Conservation (phyloP, 2,329 filamentous ascomycete genomes). For the Sordariomycetes sp. region DNA sequence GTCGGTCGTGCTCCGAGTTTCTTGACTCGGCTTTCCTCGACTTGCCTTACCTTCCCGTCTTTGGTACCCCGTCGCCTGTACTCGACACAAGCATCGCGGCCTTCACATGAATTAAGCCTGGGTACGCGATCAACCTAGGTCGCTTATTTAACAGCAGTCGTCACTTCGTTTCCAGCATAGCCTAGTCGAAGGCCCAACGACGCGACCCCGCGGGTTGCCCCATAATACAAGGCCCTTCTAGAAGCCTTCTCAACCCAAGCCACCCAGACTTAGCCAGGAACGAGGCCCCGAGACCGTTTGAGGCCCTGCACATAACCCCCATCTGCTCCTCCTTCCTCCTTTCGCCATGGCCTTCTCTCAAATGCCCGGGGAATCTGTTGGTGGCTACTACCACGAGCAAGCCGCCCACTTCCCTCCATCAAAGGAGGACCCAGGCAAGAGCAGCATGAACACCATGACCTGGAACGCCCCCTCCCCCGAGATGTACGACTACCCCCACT, state of each 20-base stretch:
- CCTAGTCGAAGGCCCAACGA: neutral
- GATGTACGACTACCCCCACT: neutral
- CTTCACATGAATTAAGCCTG: neutral
- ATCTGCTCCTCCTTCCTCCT: neutral
- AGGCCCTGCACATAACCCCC: neutral
- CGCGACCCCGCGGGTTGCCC: neutral
- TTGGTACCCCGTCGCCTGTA: no score
- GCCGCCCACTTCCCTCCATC: neutral
- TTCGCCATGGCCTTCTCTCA: neutral
- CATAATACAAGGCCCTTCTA: neutral
- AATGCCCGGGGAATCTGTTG: neutral
- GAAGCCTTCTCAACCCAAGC: neutral
- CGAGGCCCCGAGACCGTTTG: neutral
- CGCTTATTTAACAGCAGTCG: neutral
- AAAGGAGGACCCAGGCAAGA: neutral
- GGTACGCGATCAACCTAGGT: neutral
- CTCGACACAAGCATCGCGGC: neutral
- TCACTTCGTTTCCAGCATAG: neutral
- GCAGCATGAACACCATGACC: neutral
- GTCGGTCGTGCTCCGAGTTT: neutral
- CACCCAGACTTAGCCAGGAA: neutral
- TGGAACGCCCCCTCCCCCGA: neutral
- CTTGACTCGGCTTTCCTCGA: neutral
- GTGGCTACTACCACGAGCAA: neutral
- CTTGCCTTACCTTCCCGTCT: neutral